phyloP scores from a whole-genome alignment of 2,329 filamentous ascomycete species.

The Neophaeococcomyces mojaviensis region DNA sequence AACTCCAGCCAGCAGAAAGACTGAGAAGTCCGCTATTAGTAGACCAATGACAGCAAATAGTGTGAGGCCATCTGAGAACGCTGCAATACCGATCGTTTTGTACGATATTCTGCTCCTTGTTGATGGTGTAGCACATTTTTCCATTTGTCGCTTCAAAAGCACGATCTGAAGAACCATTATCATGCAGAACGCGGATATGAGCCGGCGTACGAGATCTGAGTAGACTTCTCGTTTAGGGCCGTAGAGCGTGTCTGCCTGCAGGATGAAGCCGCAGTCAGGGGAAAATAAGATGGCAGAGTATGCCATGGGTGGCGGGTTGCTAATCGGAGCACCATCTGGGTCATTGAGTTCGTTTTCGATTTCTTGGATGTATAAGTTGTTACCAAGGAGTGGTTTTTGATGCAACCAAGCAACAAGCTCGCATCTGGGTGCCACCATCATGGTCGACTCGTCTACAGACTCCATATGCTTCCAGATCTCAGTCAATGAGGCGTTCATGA shows the following conservation, averaged over 20 bases:
- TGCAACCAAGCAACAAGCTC: constrained; percentile 86
- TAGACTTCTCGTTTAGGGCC: constrained; percentile 54
- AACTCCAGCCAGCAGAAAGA: constrained; percentile 49
- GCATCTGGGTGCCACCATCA: constrained; percentile 63
- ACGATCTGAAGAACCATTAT: constrained; percentile 47
- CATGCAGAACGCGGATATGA: constrained; percentile 46
- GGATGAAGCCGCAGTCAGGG: constrained; percentile 59
- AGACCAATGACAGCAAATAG: constrained; percentile 47
- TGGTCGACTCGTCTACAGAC: constrained; percentile 44
- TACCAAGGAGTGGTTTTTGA: constrained; percentile 36
- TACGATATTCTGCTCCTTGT: constrained; percentile 58
- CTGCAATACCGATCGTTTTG: constrained; percentile 55
- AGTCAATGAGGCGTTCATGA: constrained; percentile 67
- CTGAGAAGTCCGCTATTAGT: constrained; percentile 48
- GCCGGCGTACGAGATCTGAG: constrained; percentile 31
- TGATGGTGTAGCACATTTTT: constrained; percentile 57
- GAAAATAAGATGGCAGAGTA: constrained; percentile 58
- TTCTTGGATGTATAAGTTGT: constrained; percentile 29
- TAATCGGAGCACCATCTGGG: constrained; percentile 50
- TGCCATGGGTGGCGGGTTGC: constrained; percentile 43
- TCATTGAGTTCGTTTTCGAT: constrained; percentile 54
- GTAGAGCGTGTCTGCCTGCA: constrained; percentile 45
- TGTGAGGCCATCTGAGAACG: constrained; percentile 54
- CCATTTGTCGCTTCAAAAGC: constrained; percentile 55
- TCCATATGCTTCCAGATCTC: constrained; percentile 41